phyloP scores from a whole-genome alignment of 176 grass and related monocot genomes.

The Oryza longistaminata region DNA sequence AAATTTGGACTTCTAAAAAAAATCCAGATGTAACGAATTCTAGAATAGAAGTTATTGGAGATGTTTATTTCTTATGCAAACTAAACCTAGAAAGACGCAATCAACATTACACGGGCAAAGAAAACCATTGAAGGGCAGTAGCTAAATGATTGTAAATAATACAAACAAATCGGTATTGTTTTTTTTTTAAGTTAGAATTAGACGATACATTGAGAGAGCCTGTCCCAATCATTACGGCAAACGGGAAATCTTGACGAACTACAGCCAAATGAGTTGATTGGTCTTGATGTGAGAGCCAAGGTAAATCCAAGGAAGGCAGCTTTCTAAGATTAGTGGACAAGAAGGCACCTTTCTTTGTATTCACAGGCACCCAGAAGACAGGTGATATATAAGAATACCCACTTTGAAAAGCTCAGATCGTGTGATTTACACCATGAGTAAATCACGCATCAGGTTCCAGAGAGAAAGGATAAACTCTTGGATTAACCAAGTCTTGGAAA shows the following conservation, averaged over 20 bases:
- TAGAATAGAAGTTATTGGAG: not conserved
- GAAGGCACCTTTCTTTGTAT: not conserved
- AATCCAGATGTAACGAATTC: not conserved
- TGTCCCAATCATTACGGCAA: conserved; percentile 19
- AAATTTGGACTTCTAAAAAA: not conserved
- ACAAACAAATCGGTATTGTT: conserved; percentile 7
- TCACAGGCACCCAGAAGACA: conserved; percentile 8
- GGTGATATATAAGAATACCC: not conserved
- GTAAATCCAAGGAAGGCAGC: conserved; percentile 31
- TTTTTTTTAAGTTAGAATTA: not conserved
- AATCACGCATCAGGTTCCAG: conserved; percentile 12
- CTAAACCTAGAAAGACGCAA: not conserved
- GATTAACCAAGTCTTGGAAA: conserved; percentile 28
- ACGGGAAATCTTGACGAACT: not conserved
- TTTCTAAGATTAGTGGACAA: conserved; percentile 33
- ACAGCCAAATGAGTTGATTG: conserved; percentile 18
- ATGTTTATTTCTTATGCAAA: not conserved
- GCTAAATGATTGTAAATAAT: not conserved
- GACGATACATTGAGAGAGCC: not conserved
- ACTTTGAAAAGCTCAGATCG: conserved; percentile 10
- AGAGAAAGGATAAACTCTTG: not conserved
- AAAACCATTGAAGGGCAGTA: not conserved
- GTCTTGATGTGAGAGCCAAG: not conserved
- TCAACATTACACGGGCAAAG: not conserved
- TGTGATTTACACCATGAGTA: conserved; percentile 1